These are phyloP conservation scores for Ceratocystis destructans DNA, from an alignment of 2,329 filamentous ascomycete genomes.

Conservation along the genomic window DNA sequence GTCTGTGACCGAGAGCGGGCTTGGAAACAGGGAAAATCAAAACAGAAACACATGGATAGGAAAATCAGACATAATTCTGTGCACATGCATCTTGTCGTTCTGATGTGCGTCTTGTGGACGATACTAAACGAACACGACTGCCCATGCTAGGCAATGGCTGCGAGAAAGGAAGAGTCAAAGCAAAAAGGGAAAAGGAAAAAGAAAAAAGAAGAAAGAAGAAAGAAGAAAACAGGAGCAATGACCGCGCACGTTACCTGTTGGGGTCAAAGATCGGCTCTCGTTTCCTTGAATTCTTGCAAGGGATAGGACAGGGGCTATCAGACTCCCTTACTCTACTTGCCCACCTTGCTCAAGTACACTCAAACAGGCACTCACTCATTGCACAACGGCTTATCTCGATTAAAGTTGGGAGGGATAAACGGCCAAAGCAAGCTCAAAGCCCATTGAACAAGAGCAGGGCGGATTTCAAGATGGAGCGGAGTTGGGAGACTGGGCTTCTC, in stretches of 20 bases:
- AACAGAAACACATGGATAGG: not conserved
- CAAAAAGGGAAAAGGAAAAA: not conserved
- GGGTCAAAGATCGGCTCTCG: not conserved
- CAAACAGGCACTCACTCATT: not conserved
- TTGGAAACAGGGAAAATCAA: not conserved
- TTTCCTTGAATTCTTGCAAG: not conserved
- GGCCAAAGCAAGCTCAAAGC: not conserved
- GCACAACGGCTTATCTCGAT: conserved; percentile 1
- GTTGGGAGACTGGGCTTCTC: too few species aligned
- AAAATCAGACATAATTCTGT: not conserved
- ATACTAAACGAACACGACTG: not conserved
- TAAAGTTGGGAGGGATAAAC: not conserved
- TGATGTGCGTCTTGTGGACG: not conserved
- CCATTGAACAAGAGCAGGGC: too few species aligned
- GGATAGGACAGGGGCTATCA: not conserved
- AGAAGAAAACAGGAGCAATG: not conserved
- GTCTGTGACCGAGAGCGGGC: too few species aligned
- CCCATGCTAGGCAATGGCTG: not conserved
- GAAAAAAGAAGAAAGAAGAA: not conserved
- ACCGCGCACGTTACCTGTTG: too few species aligned
- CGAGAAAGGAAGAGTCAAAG: too few species aligned
- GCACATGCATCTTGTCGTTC: too few species aligned
- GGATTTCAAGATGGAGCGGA: too few species aligned
- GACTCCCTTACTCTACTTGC: not conserved
- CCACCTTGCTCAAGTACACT: not conserved